These are phyloP conservation scores for Gossypium bickii DNA, from an alignment of 345 rosid species.

Conservation along the genomic window DNA sequence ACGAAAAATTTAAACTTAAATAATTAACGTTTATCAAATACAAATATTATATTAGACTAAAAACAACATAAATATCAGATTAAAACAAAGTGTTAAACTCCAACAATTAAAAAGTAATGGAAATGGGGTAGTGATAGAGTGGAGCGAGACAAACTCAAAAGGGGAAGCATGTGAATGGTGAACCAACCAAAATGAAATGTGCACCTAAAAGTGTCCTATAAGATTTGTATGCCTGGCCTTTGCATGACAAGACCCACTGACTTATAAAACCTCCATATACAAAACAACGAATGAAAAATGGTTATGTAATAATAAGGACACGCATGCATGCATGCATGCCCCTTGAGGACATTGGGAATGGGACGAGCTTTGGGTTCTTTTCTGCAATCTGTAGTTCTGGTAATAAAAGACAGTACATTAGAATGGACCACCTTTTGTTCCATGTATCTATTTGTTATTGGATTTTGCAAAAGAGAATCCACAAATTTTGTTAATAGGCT, in stretches of 20 bases:
- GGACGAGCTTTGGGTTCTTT: neutral
- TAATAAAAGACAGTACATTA: neutral
- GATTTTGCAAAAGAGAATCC: neutral
- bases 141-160: neutral
- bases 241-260: slow-evolving; percentile 9
- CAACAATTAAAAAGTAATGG: no score
- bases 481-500: no score
- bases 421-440: slow-evolving; percentile 9
- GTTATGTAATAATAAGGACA: neutral
- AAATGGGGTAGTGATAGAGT: no score
- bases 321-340: no score
- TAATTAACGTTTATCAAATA: no score
- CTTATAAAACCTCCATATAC: slow-evolving; percentile 1
- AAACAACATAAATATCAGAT: no score
- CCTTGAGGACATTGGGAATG: no score
- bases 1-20: no score
- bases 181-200: neutral
- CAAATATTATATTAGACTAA: no score
- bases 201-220: neutral
- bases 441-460: neutral
- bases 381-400: neutral
- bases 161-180: slow-evolving; percentile 19
- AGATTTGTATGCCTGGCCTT: neutral
- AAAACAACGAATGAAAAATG: slow-evolving; percentile 21
- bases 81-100: no score